Evolutionary conservation across 2,329 filamentous ascomycete species (phyloP).

Genomic region (Beauveria varroae): DNA sequence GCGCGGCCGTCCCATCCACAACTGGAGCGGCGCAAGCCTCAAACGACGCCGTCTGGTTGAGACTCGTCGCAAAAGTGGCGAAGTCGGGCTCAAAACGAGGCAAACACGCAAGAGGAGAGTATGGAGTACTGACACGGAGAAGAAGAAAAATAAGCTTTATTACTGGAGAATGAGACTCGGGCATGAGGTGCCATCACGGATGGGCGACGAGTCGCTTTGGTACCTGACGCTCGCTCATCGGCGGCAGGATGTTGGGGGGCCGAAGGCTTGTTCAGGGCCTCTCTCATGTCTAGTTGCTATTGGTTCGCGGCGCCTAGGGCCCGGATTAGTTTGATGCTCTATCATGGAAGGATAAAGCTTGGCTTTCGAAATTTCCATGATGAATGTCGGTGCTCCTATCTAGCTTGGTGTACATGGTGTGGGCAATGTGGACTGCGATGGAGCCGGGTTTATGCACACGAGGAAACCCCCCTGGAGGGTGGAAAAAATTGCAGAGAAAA

Average conservation of each 20-base stretch:
- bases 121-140: background rate
- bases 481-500: background rate
- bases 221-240: background rate
- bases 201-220: background rate
- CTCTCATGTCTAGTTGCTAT: background rate
- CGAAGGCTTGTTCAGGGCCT: background rate
- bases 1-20: conserved; percentile 6
- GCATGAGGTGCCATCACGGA: background rate
- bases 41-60: background rate
- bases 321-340: background rate
- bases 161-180: background rate
- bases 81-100: background rate
- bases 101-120: background rate
- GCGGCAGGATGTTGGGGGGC: background rate
- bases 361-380: background rate
- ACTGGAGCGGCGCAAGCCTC: conserved; percentile 7
- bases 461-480: background rate
- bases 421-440: background rate
- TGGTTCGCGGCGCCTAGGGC: background rate
- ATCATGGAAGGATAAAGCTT: background rate
- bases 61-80: conserved; percentile 3
- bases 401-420: background rate
- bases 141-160: background rate
- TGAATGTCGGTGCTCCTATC: background rate
- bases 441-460: background rate